phyloP scores from a whole-genome alignment of 2,329 filamentous ascomycete genomes.

The Neonectria punicea region DNA sequence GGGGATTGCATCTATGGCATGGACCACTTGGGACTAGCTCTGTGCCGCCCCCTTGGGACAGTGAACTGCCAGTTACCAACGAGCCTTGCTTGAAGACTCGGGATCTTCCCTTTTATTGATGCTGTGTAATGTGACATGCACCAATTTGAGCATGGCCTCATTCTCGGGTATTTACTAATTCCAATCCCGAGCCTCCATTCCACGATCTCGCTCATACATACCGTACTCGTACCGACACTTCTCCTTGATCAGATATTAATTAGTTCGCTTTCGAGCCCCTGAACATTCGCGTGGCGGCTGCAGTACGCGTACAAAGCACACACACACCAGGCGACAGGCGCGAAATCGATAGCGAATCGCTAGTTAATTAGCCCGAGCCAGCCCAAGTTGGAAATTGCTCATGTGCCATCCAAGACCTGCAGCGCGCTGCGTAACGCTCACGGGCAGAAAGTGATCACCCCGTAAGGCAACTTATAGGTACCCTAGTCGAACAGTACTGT shows the following conservation, averaged over 20 bases:
- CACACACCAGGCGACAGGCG: background rate
- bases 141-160: background rate
- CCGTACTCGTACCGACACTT: background rate
- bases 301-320: background rate
- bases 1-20: background rate
- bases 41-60: background rate
- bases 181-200: background rate
- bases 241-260: background rate
- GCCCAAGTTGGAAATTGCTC: slow-evolving; percentile 29
- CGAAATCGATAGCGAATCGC: background rate
- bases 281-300: background rate
- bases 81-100: too few relatives aligned
- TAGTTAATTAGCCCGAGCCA: background rate
- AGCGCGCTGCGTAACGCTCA: background rate
- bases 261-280: background rate
- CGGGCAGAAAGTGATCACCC: background rate
- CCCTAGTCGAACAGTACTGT: too few relatives aligned
- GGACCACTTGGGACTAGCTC: background rate
- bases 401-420: slow-evolving; percentile 19
- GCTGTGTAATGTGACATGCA: background rate
- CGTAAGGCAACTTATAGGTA: too few relatives aligned
- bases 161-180: background rate
- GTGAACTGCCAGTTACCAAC: background rate
- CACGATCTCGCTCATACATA: background rate
- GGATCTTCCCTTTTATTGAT: background rate